phyloP scores from a whole-genome alignment of 2,329 filamentous ascomycete species.

The Arthroderma sp. region DNA sequence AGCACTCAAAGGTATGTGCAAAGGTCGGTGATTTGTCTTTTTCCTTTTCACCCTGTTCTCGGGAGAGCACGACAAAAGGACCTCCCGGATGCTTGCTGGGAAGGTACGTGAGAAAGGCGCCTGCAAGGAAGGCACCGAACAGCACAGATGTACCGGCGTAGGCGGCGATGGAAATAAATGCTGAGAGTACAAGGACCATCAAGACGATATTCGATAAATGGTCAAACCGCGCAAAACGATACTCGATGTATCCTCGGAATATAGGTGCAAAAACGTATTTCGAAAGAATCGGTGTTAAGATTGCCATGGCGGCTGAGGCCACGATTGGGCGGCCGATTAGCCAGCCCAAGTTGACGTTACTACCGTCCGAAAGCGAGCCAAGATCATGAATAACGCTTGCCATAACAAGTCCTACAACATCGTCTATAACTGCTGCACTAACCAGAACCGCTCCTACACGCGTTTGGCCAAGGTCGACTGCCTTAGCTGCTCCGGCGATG shows the following conservation, averaged over 20 bases:
- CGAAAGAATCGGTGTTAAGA: background rate
- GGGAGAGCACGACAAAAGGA: slow-evolving; percentile 24
- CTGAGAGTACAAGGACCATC: slow-evolving; percentile 26
- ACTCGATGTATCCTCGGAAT: background rate
- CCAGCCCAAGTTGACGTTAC: slow-evolving; percentile 32
- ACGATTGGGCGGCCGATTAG: slow-evolving; percentile 39
- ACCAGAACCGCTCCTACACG: slow-evolving; percentile 50
- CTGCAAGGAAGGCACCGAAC: slow-evolving; percentile 47
- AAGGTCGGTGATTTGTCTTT: slow-evolving; percentile 25
- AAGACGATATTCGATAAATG: background rate
- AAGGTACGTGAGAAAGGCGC: slow-evolving; percentile 35
- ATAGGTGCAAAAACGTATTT: background rate
- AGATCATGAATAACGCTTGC: slow-evolving; percentile 61
- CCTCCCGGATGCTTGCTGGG: slow-evolving; percentile 24
- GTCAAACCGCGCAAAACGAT: background rate
- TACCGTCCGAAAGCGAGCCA: slow-evolving; percentile 10
- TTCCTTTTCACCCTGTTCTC: slow-evolving; percentile 22
- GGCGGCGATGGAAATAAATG: slow-evolving; percentile 34
- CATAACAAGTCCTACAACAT: slow-evolving; percentile 65
- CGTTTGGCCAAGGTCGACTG: slow-evolving; percentile 43
- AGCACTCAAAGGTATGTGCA: slow-evolving; percentile 27
- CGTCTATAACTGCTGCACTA: slow-evolving; percentile 68
- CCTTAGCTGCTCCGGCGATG: slow-evolving; percentile 30
- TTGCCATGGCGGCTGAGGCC: slow-evolving; percentile 8
- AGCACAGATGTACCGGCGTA: slow-evolving; percentile 45